Base-by-base conservation (phyloP, 805 yeast species). In the Torulaspora gathmanii region DNA sequence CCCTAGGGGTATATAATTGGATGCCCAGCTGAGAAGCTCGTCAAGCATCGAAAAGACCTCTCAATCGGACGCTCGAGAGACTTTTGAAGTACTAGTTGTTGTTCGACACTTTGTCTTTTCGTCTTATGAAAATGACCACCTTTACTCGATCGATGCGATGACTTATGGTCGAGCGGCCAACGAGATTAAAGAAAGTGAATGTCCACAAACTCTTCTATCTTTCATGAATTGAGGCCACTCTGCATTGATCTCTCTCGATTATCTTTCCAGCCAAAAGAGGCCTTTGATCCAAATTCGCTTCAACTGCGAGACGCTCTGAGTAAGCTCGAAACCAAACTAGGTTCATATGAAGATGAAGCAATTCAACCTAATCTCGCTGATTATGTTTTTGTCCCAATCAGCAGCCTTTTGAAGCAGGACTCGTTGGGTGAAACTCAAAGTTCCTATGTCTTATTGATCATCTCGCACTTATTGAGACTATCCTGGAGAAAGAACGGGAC, bases 351-450 rank as follows among this genome's bases (percentile, higher is more conserved):
- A 40, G 34, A 54, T 49, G 52, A 34, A 4, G 11, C 45, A 1
- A 43, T 73, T 1, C 65, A 78, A 0, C 50, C 67, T 1, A 68
- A 67, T 20, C 55, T 81, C 15, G 83, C 83, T 0, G 85, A 82
- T 49, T 80, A 81, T 47, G 70, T 82, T 1, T 80, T 80, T 60
- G 72, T 79, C 10, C 88, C 89, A 0, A 54, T 83, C 2, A 72
- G 79, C 1, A 73, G 74, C 43, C 56, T 83, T 7, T 60, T 83
- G 33, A 74, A 75, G 45, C 73, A 73, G 34, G 71, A 71, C 1
- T 50, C 68, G n/a, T 56, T 80, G 1, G 70, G 74, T 2, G 77
- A 74, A 37, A 52, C 70, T 0, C 77, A 71, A 37, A 63, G 72
- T 2, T 80, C 77, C 46, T 61, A 66, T 22, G 57, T 76, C 1